Conservation (phyloP, 1,284 basidiomycete species). For the Caloboletus inedulis region DNA sequence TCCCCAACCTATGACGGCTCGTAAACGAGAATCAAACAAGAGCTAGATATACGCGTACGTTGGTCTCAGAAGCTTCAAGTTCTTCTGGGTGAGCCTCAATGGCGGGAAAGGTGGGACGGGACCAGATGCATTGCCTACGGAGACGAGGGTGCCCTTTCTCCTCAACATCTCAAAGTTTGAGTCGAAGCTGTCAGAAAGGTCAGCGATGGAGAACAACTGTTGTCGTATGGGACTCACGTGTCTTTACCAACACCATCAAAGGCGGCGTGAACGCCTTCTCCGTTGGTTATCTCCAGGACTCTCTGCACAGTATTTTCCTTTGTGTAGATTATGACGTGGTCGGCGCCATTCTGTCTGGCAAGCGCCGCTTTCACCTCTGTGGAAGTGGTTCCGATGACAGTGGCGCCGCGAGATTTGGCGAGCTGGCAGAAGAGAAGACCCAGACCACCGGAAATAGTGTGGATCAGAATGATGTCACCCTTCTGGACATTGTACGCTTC, state of each 20-base stretch:
- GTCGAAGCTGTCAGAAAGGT: slow-evolving; percentile 57
- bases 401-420: slow-evolving; percentile 73
- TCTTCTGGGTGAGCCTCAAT: slow-evolving; percentile 78
- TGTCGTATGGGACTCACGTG: slow-evolving; percentile 50
- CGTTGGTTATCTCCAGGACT: slow-evolving; percentile 78
- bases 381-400: slow-evolving; percentile 94
- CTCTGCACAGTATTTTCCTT: slow-evolving; percentile 67
- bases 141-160: slow-evolving; percentile 83
- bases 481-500: slow-evolving; percentile 83
- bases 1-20: slow-evolving; percentile 44
- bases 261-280: slow-evolving; percentile 81
- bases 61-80: slow-evolving; percentile 76
- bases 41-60: slow-evolving; percentile 46
- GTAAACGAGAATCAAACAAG: background rate
- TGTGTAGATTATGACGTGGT: slow-evolving; percentile 84
- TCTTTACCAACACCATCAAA: slow-evolving; percentile 96
- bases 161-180: slow-evolving; percentile 78
- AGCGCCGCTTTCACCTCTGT: slow-evolving; percentile 80
- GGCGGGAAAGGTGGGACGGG: slow-evolving; percentile 70
- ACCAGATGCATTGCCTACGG: slow-evolving; percentile 90
- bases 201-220: background rate
- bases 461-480: slow-evolving; percentile 73
- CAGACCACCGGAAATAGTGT: slow-evolving; percentile 85
- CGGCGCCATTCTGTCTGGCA: slow-evolving; percentile 80
- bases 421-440: slow-evolving; percentile 63